Percentiles rank a stretch among this genome's conserved stretches.
Conservation (phyloP, 345 rosid genomes). For the Salix udensis region DNA sequence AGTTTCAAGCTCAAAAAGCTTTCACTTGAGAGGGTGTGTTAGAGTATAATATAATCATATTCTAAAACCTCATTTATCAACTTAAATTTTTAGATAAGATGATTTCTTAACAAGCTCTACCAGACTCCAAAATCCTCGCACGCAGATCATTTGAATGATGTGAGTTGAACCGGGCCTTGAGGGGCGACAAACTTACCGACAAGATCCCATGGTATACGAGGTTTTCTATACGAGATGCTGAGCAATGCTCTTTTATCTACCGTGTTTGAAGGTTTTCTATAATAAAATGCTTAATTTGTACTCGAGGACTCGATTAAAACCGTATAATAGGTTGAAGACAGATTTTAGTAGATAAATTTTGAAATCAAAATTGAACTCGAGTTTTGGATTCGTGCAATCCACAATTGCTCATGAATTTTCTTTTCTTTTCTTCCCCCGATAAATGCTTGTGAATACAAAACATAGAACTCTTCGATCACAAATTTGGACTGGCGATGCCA, state of each 20-base stretch:
- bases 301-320: too few species aligned
- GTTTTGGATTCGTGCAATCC: not conserved
- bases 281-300: too few species aligned
- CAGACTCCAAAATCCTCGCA: constrained; percentile 47
- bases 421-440: not conserved
- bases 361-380: not conserved
- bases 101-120: constrained; percentile 4
- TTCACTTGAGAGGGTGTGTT: too few species aligned
- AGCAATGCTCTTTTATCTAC: too few species aligned
- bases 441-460: not conserved
- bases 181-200: constrained; percentile 63
- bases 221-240: not conserved
- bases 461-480: not conserved
- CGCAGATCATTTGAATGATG: constrained; percentile 23
- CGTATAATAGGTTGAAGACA: not conserved
- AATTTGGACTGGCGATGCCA: not conserved
- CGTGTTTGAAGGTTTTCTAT: too few species aligned
- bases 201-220: constrained; percentile 53
- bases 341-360: too few species aligned
- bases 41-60: too few species aligned
- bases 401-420: not conserved
- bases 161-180: constrained; percentile 41
- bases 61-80: too few species aligned
- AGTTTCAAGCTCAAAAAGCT: too few species aligned
- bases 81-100: too few species aligned